Evolutionary conservation across 192 early-diverging fungal species (phyloP), one percentile per base, ranked within the genome.

Genomic region (Coemansia sp.): DNA sequence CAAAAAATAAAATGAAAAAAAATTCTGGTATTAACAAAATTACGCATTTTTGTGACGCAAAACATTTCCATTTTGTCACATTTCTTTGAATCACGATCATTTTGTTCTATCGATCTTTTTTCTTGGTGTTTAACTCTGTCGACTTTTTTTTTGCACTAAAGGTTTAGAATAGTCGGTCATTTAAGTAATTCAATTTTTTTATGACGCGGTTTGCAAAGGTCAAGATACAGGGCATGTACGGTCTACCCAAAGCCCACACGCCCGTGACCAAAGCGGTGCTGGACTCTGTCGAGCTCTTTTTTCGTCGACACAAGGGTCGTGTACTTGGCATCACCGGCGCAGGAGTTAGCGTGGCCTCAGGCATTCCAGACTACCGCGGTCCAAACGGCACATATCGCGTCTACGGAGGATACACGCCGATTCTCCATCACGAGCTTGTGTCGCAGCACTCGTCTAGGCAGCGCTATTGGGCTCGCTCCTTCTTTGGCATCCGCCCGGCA

Each of bases 381-480:
- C 80, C 89, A 45, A 77, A 83, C 57, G 90, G 89, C 34, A 87
- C 85, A 6, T 92, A 92, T 64, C 78, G 85, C 7, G 80, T 87
- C 48, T 87, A 92, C 71, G 85, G 86, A 48, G 87, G 88, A 48
- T 94, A 94, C 73, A 85, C 84, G 54, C 95, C 95, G n/a, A 91
- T 95, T 61, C 87, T 87, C 61, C 94, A 89, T 72, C 90, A 92
- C 61, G 87, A 89, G 57, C 84, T 94, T 63, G 68, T 88, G 8
- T 51, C 72, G 25, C 69, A 69, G 20, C 88, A 91, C 68, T 32
- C 63, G 1, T 86, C 80, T 33, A 75, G 93, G 5, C 92, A 92
- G 64, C 85, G 96, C 3, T 97, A 97, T 82, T 97, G 96, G 96
- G 90, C 92, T 11, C 86, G 96, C 6, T 90, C 89, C 12, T 94